Conservation (phyloP, 768 basidiomycete species). For the Calocybe indica region DNA sequence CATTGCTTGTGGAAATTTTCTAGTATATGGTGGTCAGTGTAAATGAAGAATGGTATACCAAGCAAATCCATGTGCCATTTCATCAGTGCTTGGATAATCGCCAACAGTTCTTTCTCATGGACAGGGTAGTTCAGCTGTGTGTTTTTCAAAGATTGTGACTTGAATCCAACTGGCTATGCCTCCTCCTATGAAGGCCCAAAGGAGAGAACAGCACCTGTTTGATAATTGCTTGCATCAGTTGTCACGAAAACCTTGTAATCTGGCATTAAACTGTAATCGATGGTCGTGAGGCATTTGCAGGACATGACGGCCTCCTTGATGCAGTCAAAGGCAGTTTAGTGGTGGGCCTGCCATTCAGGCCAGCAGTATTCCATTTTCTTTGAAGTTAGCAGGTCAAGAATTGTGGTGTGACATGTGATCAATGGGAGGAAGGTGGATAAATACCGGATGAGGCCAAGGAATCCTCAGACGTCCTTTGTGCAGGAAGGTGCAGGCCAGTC, state of each 20-base stretch:
- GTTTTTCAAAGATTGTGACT: slow-evolving; percentile 2
- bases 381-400: not conserved
- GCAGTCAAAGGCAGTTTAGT: slow-evolving; percentile 19
- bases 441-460: slow-evolving; percentile 18
- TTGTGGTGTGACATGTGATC: slow-evolving; percentile 8
- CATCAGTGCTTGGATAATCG: slow-evolving; percentile 22
- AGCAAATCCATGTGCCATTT: slow-evolving; percentile 20
- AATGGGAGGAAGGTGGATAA: slow-evolving; percentile 15
- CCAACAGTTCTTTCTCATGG: slow-evolving; percentile 29
- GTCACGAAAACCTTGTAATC: slow-evolving; percentile 22
- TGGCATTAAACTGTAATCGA: slow-evolving; percentile 19
- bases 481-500: slow-evolving; percentile 17
- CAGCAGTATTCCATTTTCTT: slow-evolving; percentile 2
- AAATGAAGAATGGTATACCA: slow-evolving; percentile 19
- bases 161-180: slow-evolving; percentile 5
- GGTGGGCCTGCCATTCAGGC: slow-evolving; percentile 13
- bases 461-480: slow-evolving; percentile 12
- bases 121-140: slow-evolving; percentile 8
- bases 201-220: slow-evolving; percentile 3
- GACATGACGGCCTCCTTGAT: slow-evolving; percentile 23
- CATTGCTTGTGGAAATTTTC: slow-evolving; percentile 22
- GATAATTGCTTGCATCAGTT: slow-evolving; percentile 17
- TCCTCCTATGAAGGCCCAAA: slow-evolving; percentile 4
- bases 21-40: slow-evolving; percentile 30
- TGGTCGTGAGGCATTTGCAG: slow-evolving; percentile 17